Percentiles rank a stretch among this genome's conserved stretches.
Conservation (phyloP, 768 basidiomycete species). For the Boletus rufocinnamomeus region DNA sequence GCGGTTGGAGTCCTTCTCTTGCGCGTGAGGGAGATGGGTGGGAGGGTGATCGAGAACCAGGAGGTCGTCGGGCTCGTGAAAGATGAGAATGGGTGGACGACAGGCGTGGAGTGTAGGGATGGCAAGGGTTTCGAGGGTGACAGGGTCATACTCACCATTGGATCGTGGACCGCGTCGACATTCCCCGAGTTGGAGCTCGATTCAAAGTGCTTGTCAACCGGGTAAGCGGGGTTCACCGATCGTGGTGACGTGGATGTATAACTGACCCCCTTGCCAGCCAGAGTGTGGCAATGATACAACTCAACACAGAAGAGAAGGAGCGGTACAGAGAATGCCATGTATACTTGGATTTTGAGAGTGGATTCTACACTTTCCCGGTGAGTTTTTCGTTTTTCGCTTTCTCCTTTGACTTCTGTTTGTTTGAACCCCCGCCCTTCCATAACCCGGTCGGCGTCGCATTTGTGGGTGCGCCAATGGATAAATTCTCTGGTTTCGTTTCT, state of each 20-base stretch:
- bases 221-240: slow-evolving; percentile 48
- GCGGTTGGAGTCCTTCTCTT: slow-evolving; percentile 58
- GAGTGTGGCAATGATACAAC: slow-evolving; percentile 71
- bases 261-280: slow-evolving; percentile 52
- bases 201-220: slow-evolving; percentile 69
- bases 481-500: neutral
- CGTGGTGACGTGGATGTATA: neutral
- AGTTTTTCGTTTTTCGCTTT: slow-evolving; percentile 18
- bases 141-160: slow-evolving; percentile 68
- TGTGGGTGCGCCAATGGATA: neutral
- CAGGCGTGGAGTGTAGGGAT: slow-evolving; percentile 63
- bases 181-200: slow-evolving; percentile 62
- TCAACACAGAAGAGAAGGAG: slow-evolving; percentile 68
- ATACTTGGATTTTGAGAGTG: slow-evolving; percentile 68
- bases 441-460: too few species aligned
- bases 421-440: neutral
- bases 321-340: slow-evolving; percentile 66
- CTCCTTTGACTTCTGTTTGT: neutral
- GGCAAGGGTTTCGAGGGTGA: slow-evolving; percentile 58
- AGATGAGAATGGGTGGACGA: slow-evolving; percentile 41
- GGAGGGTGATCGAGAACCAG: slow-evolving; percentile 57
- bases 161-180: slow-evolving; percentile 83
- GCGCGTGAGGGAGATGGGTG: slow-evolving; percentile 60
- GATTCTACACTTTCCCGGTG: slow-evolving; percentile 86
- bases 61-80: slow-evolving; percentile 53